A percentile compares a stretch with the other conserved stretches of the same genome.
These are phyloP conservation scores for Neonectria magnoliae DNA, from an alignment of 2,329 filamentous ascomycete genomes.

Conservation along the genomic window DNA sequence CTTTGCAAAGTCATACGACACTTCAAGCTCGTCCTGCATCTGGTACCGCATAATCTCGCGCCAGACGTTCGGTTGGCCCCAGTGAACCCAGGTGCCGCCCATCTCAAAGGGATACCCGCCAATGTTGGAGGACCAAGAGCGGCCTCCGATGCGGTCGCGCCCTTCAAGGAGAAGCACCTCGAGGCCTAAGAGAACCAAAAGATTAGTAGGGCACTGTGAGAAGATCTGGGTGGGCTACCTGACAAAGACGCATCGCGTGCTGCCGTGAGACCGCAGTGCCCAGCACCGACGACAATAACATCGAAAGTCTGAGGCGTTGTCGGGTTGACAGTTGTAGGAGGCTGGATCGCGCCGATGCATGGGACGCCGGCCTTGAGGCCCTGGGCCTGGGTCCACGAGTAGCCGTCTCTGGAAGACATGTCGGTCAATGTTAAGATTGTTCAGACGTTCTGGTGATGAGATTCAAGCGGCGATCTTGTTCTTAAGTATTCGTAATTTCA, in stretches of 20 bases:
- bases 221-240: constrained; percentile 27
- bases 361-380: constrained; percentile 40
- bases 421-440: neutral
- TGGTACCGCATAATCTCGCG: constrained; percentile 58
- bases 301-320: constrained; percentile 34
- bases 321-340: constrained; percentile 34
- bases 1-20: constrained; percentile 52
- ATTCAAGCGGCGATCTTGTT: neutral
- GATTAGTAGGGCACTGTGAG: too few relatives aligned
- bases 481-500: neutral
- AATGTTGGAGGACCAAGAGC: constrained; percentile 57
- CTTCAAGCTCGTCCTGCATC: constrained; percentile 52
- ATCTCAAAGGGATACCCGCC: constrained; percentile 57
- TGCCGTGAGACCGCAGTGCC: constrained; percentile 45
- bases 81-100: constrained; percentile 61
- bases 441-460: neutral
- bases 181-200: constrained; percentile 36
- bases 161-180: constrained; percentile 57
- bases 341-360: constrained; percentile 44
- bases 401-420: neutral
- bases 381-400: neutral
- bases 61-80: constrained; percentile 55
- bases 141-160: constrained; percentile 59
- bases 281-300: constrained; percentile 45
- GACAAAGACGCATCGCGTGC: constrained; percentile 41